Evolutionary conservation across 2,329 filamentous ascomycete species (phyloP).

Genomic region (Cladosporium velox): DNA sequence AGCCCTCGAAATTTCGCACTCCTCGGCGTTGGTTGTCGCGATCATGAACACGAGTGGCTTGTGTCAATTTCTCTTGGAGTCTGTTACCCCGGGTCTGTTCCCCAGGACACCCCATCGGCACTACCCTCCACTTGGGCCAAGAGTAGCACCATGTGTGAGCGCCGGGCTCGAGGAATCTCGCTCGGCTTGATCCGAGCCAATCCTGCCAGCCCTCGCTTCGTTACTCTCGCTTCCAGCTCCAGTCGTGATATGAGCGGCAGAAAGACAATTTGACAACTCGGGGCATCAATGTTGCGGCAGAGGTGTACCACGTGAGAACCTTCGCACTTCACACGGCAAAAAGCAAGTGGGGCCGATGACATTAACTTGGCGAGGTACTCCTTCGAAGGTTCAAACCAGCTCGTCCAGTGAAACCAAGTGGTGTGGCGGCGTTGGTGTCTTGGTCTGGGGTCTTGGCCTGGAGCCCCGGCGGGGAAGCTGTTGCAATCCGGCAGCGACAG

Average conservation of each 20-base stretch:
- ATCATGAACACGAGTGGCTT: conserved; percentile 1
- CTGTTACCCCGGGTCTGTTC: not conserved
- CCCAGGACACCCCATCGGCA: not conserved
- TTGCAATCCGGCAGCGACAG: not conserved
- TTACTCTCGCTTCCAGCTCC: not conserved
- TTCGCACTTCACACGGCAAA: not conserved
- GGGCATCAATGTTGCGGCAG: not conserved
- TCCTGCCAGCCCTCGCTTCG: not conserved
- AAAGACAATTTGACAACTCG: not conserved
- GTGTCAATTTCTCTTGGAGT: not conserved
- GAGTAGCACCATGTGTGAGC: not conserved
- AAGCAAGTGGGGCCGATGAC: conserved; percentile 7
- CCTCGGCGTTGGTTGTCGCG: not conserved
- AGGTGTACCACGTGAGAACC: not conserved
- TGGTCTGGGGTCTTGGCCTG: conserved; percentile 1
- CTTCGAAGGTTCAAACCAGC: not conserved
- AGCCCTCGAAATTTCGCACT: not conserved
- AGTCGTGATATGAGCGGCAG: not conserved
- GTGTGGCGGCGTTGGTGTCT: conserved; percentile 1
- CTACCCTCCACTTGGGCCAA: not conserved
- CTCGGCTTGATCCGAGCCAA: conserved; percentile 4
- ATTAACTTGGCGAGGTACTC: not conserved
- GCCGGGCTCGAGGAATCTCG: not conserved
- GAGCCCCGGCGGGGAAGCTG: conserved; percentile 6
- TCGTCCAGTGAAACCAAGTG: not conserved